Evolutionary conservation across 768 basidiomycete genomes (phyloP).

Genomic region (Lyophyllum semitale): DNA sequence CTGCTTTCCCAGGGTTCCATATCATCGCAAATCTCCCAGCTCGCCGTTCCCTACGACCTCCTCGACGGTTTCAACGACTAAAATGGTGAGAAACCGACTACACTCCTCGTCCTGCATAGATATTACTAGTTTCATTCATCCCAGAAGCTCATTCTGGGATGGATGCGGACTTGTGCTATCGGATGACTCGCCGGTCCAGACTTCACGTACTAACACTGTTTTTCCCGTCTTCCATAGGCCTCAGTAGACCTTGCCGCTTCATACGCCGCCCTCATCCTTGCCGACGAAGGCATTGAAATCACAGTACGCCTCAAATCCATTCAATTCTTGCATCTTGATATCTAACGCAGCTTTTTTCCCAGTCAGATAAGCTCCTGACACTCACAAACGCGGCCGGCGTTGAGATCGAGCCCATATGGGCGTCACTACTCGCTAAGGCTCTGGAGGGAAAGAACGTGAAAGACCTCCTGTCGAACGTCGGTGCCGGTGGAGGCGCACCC

Average conservation of each 20-base stretch:
- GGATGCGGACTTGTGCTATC: conserved; percentile 15
- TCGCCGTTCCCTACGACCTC: conserved; percentile 16
- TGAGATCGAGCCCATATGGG: conserved; percentile 97
- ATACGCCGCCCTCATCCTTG: conserved; percentile 98
- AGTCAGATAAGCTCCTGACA: conserved; percentile 93
- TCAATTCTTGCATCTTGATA: not conserved
- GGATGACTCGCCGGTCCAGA: conserved; percentile 14
- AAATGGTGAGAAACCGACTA: conserved; percentile 21
- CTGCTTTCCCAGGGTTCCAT: conserved; percentile 2
- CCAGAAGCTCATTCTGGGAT: conserved; percentile 4
- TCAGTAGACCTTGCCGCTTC: conserved; percentile 85
- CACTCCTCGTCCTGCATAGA: not conserved
- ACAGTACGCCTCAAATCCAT: conserved; percentile 64
- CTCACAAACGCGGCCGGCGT: conserved; percentile 81
- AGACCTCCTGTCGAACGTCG: conserved; percentile 93
- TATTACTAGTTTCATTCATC: conserved; percentile 1
- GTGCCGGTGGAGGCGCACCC: conserved; percentile 87
- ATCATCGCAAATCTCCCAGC: conserved; percentile 9
- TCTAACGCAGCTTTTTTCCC: not conserved
- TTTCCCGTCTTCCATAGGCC: conserved; percentile 30
- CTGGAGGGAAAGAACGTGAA: conserved; percentile 98
- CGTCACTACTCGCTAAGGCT: conserved; percentile 93
- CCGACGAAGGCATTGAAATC: conserved; percentile 96
- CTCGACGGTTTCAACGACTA: conserved; percentile 11
- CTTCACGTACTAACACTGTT: conserved; percentile 8